Conservation (phyloP, 148 eudicot species). For the Amaranthus palmeri region DNA sequence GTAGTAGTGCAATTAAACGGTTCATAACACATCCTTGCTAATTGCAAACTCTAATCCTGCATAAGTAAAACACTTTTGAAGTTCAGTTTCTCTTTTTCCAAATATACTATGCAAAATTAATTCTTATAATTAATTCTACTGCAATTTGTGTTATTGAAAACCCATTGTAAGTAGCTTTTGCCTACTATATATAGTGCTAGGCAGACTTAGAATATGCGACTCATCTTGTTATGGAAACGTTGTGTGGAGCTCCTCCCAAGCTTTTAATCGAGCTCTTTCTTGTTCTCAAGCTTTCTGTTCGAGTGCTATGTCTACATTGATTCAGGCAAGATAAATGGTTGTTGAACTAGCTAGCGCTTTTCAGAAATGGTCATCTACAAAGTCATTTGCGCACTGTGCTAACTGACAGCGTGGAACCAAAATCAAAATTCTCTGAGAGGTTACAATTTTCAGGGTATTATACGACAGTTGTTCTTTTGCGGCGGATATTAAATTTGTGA, state of each 20-base stretch:
- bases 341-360: background rate
- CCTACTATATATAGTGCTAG: constrained; percentile 6
- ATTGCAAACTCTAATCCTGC: too few species aligned
- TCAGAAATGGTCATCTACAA: background rate
- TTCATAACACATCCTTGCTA: too few species aligned
- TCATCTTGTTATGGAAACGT: background rate
- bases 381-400: background rate
- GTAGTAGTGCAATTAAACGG: too few species aligned
- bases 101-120: background rate
- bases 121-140: constrained; percentile 2
- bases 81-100: background rate
- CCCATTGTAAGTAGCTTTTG: background rate
- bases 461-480: background rate
- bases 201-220: background rate
- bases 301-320: background rate
- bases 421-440: constrained; percentile 1
- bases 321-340: constrained; percentile 7
- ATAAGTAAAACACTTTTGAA: too few species aligned
- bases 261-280: background rate
- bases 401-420: background rate
- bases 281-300: background rate
- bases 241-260: background rate
- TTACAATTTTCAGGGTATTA: background rate
- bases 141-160: background rate
- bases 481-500: constrained; percentile 8